A percentile compares a stretch with the other conserved stretches of the same genome.
Conservation (phyloP, 2,329 filamentous ascomycete genomes). For the Alternaria sp. region DNA sequence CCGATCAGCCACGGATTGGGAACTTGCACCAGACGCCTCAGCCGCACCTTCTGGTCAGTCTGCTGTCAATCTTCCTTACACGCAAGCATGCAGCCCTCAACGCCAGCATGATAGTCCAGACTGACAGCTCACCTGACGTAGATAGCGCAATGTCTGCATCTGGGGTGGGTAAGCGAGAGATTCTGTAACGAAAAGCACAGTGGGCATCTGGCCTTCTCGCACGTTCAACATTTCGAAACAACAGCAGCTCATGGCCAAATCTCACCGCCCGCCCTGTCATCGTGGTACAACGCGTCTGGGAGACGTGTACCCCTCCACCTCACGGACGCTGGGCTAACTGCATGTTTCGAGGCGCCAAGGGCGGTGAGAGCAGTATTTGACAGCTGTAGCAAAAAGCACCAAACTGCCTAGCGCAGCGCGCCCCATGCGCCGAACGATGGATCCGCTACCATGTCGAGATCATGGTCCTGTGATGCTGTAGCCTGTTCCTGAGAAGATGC, state of each 20-base stretch:
- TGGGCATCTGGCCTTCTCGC: not conserved
- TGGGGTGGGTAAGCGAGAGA: slow-evolving; percentile 2
- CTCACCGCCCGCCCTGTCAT: slow-evolving; percentile 13
- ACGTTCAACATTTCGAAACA: slow-evolving; percentile 7
- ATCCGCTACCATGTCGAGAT: slow-evolving; percentile 22
- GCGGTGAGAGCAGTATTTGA: slow-evolving; percentile 13
- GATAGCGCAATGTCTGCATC: slow-evolving; percentile 1
- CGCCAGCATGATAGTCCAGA: slow-evolving; percentile 1
- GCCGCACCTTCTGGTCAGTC: slow-evolving; percentile 9
- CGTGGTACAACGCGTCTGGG: not conserved
- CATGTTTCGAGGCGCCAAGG: slow-evolving; percentile 11
- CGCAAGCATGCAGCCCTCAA: slow-evolving; percentile 7
- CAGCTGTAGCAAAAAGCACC: slow-evolving; percentile 20
- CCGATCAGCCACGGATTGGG: slow-evolving; percentile 18
- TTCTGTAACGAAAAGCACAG: slow-evolving; percentile 5
- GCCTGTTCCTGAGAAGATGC: slow-evolving; percentile 23
- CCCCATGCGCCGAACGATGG: slow-evolving; percentile 24
- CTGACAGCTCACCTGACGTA: not conserved
- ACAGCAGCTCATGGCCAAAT: slow-evolving; percentile 2
- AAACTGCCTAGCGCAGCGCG: slow-evolving; percentile 21
- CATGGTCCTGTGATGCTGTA: slow-evolving; percentile 3
- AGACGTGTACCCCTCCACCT: slow-evolving; percentile 10
- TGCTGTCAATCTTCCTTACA: not conserved
- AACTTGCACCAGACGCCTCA: slow-evolving; percentile 17
- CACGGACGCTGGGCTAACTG: slow-evolving; percentile 5